Evolutionary conservation across 306 rosid genomes (phyloP).

Genomic region (Dryas octopetala): DNA sequence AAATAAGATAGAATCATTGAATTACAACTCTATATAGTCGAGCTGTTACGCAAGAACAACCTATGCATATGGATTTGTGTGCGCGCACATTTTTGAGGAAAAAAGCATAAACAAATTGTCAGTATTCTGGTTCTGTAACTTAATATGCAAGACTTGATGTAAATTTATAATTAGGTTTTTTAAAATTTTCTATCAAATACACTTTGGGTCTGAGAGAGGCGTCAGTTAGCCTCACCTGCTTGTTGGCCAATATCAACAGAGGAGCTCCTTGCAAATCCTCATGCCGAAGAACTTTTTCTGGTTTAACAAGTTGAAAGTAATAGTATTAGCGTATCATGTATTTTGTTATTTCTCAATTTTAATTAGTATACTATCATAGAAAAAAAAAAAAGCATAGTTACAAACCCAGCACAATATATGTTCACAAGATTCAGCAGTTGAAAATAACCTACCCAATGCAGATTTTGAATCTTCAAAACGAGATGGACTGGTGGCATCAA

Average conservation of each 20-base stretch:
- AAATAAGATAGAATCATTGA: neutral
- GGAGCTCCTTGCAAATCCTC: conserved; percentile 99
- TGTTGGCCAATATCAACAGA: conserved; percentile 86
- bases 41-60: neutral
- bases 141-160: neutral
- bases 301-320: conserved; percentile 31
- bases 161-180: neutral
- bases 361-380: conserved; percentile 10
- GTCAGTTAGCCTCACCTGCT: conserved; percentile 60
- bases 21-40: neutral
- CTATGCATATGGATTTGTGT: neutral
- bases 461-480: conserved; percentile 97
- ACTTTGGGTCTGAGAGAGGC: neutral
- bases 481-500: conserved; percentile 82
- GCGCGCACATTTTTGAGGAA: neutral
- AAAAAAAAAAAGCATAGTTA: conserved; percentile 19
- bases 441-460: conserved; percentile 78
- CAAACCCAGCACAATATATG: conserved; percentile 12
- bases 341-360: conserved; percentile 13
- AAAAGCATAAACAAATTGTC: neutral
- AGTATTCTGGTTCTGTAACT: neutral
- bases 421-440: conserved; percentile 17
- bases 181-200: neutral
- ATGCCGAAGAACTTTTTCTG: conserved; percentile 94
- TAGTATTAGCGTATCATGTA: conserved; percentile 21